Conservation (phyloP, 208 protist species). For the Leishmania major region DNA sequence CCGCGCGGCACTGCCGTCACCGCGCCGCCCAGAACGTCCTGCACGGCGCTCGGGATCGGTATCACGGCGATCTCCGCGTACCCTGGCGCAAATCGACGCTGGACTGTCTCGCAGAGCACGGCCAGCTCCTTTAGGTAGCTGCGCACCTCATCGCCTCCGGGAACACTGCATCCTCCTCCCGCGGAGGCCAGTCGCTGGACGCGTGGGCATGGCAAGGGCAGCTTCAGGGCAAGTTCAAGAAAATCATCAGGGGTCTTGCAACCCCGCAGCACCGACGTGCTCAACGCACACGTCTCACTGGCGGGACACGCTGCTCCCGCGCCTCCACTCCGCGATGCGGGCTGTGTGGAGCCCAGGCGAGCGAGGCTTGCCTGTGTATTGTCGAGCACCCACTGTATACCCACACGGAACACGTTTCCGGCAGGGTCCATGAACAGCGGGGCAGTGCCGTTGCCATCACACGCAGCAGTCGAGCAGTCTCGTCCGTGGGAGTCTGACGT, state of each 20-base stretch:
- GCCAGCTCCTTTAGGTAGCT: conserved; percentile 37
- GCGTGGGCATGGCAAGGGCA: conserved; percentile 33
- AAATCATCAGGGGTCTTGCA: conserved; percentile 52
- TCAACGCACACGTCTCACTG: background rate
- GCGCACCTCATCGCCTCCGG: conserved; percentile 29
- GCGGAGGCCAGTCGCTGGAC: background rate
- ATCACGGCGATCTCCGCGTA: conserved; percentile 36
- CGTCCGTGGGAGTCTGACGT: background rate
- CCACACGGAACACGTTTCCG: conserved; percentile 19
- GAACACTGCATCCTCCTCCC: conserved; percentile 2
- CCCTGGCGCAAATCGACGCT: conserved; percentile 53
- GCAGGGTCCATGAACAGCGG: conserved; percentile 25
- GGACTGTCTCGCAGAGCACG: conserved; percentile 38
- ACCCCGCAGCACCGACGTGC: conserved; percentile 17
- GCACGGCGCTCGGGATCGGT: conserved; percentile 19
- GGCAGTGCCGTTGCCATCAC: conserved; percentile 11
- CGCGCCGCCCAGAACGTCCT: conserved; percentile 4
- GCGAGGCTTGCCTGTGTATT: background rate
- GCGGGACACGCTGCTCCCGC: background rate
- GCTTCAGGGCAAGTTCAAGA: conserved; percentile 34
- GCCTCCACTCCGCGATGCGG: background rate
- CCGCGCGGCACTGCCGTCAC: conserved; percentile 22
- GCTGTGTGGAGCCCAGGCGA: background rate
- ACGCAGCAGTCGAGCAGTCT: background rate
- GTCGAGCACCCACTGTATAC: conserved; percentile 7